phyloP scores from a whole-genome alignment of 805 yeast genomes.

The Phaffomyces opuntiae region DNA sequence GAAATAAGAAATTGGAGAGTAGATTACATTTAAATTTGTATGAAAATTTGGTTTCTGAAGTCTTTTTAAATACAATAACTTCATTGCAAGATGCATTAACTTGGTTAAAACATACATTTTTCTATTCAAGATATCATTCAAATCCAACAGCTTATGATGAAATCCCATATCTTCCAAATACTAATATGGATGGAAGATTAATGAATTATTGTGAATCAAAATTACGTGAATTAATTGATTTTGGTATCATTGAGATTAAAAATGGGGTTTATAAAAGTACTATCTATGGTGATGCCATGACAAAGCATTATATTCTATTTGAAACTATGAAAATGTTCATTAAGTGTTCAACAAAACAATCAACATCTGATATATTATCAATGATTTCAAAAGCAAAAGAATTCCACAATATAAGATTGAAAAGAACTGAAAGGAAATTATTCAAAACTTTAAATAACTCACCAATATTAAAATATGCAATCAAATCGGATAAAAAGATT shows the following conservation, averaged over 20 bases:
- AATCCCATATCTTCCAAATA: constrained; percentile 15
- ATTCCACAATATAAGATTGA: constrained; percentile 33
- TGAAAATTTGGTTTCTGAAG: constrained; percentile 39
- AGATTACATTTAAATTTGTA: constrained; percentile 32
- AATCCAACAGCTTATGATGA: constrained; percentile 36
- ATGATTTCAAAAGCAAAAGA: constrained; percentile 34
- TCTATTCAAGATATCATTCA: constrained; percentile 35
- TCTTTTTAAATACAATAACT: constrained; percentile 33
- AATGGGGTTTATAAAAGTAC: constrained; percentile 26
- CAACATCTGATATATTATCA: constrained; percentile 17
- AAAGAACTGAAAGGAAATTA: constrained; percentile 37
- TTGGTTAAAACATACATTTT: constrained; percentile 45
- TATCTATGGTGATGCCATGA: constrained; percentile 41
- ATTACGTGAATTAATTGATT: constrained; percentile 27
- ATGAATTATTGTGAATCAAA: constrained; percentile 27
- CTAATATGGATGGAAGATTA: constrained; percentile 27
- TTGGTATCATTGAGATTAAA: constrained; percentile 23
- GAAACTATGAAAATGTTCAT: constrained; percentile 35
- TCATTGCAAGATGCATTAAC: constrained; percentile 31
- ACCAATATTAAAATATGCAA: constrained; percentile 32
- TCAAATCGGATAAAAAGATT: constrained; percentile 23
- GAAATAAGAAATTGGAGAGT: constrained; percentile 41
- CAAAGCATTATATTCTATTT: constrained; percentile 38
- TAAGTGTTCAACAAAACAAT: constrained; percentile 8
- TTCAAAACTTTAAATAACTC: constrained; percentile 37